These are phyloP conservation scores for Misopates orontium DNA, from an alignment of 257 asterid species.

Conservation along the genomic window DNA sequence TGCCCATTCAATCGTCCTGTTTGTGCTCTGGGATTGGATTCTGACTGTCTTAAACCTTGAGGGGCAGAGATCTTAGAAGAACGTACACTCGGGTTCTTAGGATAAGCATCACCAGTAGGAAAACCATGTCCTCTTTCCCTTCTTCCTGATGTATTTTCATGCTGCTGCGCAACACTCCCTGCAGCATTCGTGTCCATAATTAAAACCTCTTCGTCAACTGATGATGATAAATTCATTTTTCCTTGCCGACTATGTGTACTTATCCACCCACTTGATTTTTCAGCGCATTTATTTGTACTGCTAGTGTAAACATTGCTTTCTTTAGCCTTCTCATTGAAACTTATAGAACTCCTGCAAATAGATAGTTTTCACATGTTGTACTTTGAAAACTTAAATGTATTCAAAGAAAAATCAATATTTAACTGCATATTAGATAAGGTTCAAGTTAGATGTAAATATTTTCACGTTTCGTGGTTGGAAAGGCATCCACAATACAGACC, in stretches of 20 bases:
- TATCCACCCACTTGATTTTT: constrained; percentile 57
- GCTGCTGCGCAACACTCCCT: constrained; percentile 30
- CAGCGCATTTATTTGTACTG: too few relatives aligned
- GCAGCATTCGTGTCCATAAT: constrained; percentile 30
- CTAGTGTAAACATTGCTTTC: too few relatives aligned
- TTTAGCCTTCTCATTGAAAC: constrained; percentile 37
- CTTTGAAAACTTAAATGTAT: neutral
- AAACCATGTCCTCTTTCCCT: constrained; percentile 38
- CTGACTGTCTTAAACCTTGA: constrained; percentile 39
- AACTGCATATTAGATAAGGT: too few relatives aligned
- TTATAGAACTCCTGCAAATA: constrained; percentile 44
- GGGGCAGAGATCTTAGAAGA: constrained; percentile 34
- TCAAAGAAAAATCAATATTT: too few relatives aligned
- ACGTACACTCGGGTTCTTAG: constrained; percentile 27
- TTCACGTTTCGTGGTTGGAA: constrained; percentile 11
- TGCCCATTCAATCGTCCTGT: constrained; percentile 34
- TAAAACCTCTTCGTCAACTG: constrained; percentile 27
- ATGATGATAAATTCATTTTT: constrained; percentile 28
- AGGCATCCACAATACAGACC: constrained; percentile 14
- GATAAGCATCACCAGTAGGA: constrained; percentile 27
- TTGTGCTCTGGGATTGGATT: constrained; percentile 36
- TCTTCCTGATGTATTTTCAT: constrained; percentile 33
- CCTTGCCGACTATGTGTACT: constrained; percentile 44
- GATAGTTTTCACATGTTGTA: constrained; percentile 15
- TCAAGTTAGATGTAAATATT: neutral